These are phyloP conservation scores for Tolypocladium ophioglossoides DNA, from an alignment of 2,329 filamentous ascomycete genomes.

Conservation along the genomic window DNA sequence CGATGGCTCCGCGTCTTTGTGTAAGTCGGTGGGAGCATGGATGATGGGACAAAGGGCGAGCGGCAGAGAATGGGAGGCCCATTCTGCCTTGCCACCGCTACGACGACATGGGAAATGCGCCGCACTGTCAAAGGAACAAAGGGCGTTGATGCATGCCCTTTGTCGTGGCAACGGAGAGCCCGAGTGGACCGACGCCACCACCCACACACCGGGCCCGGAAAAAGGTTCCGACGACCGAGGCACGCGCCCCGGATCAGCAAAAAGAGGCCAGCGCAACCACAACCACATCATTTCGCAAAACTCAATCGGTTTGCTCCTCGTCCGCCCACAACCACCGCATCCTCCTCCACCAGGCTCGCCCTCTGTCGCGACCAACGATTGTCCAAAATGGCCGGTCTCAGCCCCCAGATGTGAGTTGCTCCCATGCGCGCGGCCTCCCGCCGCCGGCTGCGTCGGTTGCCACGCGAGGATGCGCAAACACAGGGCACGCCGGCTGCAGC, in stretches of 20 bases:
- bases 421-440: not conserved
- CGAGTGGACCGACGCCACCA: not conserved
- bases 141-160: too few species aligned
- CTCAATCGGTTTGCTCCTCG: not conserved
- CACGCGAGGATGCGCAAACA: not conserved
- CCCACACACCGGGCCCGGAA: conserved; percentile 4
- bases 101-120: not conserved
- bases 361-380: not conserved
- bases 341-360: conserved; percentile 1
- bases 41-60: not conserved
- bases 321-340: not conserved
- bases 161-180: too few species aligned
- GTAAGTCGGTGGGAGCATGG: not conserved
- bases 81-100: not conserved
- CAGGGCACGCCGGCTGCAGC: not conserved
- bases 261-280: conserved; percentile 9
- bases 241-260: not conserved
- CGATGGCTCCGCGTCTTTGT: not conserved
- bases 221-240: conserved; percentile 8
- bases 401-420: conserved; percentile 49
- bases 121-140: not conserved
- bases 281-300: not conserved
- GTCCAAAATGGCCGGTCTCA: conserved; percentile 48
- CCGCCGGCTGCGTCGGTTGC: not conserved
- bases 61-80: not conserved